Evolutionary conservation across 495 filamentous ascomycete genomes (phyloP).

Genomic region (Penicillium chermesinum): DNA sequence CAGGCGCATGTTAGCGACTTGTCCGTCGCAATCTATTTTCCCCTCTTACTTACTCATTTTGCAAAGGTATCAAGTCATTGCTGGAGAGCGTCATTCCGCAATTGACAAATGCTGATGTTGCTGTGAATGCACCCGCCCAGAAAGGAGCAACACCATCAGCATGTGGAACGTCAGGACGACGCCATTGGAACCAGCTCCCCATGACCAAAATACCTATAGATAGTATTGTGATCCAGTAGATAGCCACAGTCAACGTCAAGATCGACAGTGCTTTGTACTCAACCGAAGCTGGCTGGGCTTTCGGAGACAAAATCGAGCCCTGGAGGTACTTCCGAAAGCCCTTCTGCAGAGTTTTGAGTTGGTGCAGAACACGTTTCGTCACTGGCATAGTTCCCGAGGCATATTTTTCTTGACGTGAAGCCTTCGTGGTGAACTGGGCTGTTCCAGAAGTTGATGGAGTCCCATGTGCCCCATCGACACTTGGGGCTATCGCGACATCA

Average conservation of each 20-base stretch:
- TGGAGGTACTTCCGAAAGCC: conserved; percentile 8
- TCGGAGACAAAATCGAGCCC: conserved; percentile 53
- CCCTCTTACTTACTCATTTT: conserved; percentile 30
- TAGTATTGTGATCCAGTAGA: conserved; percentile 70
- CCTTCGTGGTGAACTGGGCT: no score
- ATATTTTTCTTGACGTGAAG: not conserved
- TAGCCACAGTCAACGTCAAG: conserved; percentile 60
- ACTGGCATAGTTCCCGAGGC: not conserved
- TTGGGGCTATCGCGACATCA: no score
- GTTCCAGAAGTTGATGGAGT: no score
- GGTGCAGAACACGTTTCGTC: not conserved
- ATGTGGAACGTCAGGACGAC: conserved; percentile 50
- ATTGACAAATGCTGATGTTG: conserved; percentile 71
- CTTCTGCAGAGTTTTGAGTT: not conserved
- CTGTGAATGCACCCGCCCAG: conserved; percentile 39
- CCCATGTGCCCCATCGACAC: no score
- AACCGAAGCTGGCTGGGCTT: conserved; percentile 60
- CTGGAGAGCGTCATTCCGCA: conserved; percentile 82
- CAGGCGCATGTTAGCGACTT: conserved; percentile 1
- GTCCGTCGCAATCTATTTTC: no score
- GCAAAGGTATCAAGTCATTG: conserved; percentile 59
- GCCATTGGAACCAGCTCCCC: conserved; percentile 61
- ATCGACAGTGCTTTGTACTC: conserved; percentile 70
- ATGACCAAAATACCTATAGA: conserved; percentile 63
- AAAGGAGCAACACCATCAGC: conserved; percentile 65